A percentile compares a stretch with the other conserved stretches of the same genome.
These are phyloP conservation scores for Umbelopsis sp. DNA, from an alignment of 192 early-diverging fungal genomes.

Conservation along the genomic window DNA sequence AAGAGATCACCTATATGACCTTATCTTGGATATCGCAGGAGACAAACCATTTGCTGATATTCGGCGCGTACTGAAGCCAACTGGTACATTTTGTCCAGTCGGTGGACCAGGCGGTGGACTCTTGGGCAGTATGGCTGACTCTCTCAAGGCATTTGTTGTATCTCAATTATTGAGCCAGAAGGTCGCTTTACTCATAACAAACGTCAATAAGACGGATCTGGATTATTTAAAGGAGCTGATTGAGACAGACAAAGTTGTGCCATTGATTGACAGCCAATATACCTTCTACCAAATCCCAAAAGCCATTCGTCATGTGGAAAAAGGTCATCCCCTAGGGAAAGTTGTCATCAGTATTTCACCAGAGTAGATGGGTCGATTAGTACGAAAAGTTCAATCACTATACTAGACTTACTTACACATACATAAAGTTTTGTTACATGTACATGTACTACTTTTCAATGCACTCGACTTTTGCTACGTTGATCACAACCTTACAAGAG, in stretches of 20 bases:
- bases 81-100: neutral
- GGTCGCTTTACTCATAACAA: neutral
- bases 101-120: neutral
- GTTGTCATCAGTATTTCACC: neutral
- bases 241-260: neutral
- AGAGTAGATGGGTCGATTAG: no score
- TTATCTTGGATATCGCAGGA: conserved; percentile 47
- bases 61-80: neutral
- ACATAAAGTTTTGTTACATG: no score
- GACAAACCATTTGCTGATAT: neutral
- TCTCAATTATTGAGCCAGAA: neutral
- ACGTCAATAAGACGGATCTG: neutral
- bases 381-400: no score
- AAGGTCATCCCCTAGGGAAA: neutral
- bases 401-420: no score
- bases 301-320: neutral
- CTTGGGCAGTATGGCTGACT: neutral
- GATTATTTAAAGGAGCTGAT: neutral
- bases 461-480: no score
- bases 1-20: conserved; percentile 34
- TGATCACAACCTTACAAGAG: no score
- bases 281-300: neutral
- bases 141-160: neutral
- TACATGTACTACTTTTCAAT: no score
- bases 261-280: neutral